phyloP scores from a whole-genome alignment of 805 yeast genomes.

The Wickerhamiella domercqiae region DNA sequence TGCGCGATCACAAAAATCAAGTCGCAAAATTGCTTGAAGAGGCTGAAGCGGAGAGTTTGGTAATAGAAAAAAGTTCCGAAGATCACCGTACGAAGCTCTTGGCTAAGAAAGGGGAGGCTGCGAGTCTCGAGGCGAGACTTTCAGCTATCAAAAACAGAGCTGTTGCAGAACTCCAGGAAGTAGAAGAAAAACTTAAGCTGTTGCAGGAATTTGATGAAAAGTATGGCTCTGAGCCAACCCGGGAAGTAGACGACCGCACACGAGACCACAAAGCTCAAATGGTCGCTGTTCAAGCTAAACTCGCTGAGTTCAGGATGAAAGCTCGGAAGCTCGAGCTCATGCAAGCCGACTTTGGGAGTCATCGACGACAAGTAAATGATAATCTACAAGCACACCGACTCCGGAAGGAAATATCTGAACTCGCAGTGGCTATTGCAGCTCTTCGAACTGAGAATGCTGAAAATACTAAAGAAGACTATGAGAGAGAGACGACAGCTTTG shows the following conservation, averaged over 20 bases:
- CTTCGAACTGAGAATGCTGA: conserved; percentile 47
- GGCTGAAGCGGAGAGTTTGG: background rate
- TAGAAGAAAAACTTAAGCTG: background rate
- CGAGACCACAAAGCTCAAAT: background rate
- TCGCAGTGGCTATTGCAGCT: conserved; percentile 28
- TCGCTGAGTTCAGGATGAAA: background rate
- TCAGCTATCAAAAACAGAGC: background rate
- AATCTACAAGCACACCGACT: conserved; percentile 44
- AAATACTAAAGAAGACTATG: conserved; percentile 43
- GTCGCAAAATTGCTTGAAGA: background rate
- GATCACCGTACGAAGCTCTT: too few species aligned
- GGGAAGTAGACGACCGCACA: background rate
- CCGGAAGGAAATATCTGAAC: conserved; percentile 25
- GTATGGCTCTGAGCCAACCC: background rate
- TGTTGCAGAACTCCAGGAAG: background rate
- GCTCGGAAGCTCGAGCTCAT: conserved; percentile 2
- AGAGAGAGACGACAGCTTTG: conserved; percentile 38
- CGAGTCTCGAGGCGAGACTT: background rate
- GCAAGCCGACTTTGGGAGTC: conserved; percentile 33
- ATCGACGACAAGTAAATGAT: conserved; percentile 47
- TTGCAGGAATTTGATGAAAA: background rate
- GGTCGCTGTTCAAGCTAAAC: background rate
- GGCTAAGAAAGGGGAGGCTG: background rate
- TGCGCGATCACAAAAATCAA: background rate
- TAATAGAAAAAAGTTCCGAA: background rate